Evolutionary conservation across 1,284 basidiomycete genomes (phyloP), one percentile per base, ranked within the genome.

Genomic region (Leccinum subfulvum): DNA sequence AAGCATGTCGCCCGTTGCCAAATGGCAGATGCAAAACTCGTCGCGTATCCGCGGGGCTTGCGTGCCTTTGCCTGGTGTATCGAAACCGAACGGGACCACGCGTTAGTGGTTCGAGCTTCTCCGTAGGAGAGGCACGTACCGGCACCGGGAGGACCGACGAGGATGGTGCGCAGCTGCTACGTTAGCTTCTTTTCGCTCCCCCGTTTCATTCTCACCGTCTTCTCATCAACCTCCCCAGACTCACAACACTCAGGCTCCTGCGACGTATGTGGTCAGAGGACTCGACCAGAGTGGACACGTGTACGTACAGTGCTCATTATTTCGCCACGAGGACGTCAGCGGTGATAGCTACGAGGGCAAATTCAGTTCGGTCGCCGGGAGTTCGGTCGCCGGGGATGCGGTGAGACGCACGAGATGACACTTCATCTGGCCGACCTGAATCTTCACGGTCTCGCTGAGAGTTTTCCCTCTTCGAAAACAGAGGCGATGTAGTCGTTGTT

Each of bases 1-100:
- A 63, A 99, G 84, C 94, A 99, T 97, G 82, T 99, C 97, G 44
- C 97, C 97, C 33, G 97, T 99, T 35, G 97, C 96, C 68, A 99
- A 84, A 81, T 99, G 97, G 83, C 97, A 99, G 59, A 99, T 88
- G 76, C 94, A 95, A 84, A 92, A 99, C 75, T 93, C 87, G 67
- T 95, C 90, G 59, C 91, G 87, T 79, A 99, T 97, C 76, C 86
- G 87, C 26, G 97, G 97, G 1, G 95, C 97, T 78, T 99, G 97
- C 2, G 97, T 99, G 56, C 97, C 97, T 84, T 99, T 99, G 69
- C 95, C 95, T 97, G 5, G 44, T 23, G 41, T 14, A 28, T 11
- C 14, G 35, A 13, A 4, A 23, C n/a, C 10, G 1, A 21, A 44
- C 13, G 41, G 16, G 4, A 18, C 4, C 4, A 44, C 41, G 41